Percentiles rank a stretch among this genome's conserved stretches.
These are phyloP conservation scores for Erigeron canadensis DNA, from an alignment of 129 eudicot species.

Conservation along the genomic window DNA sequence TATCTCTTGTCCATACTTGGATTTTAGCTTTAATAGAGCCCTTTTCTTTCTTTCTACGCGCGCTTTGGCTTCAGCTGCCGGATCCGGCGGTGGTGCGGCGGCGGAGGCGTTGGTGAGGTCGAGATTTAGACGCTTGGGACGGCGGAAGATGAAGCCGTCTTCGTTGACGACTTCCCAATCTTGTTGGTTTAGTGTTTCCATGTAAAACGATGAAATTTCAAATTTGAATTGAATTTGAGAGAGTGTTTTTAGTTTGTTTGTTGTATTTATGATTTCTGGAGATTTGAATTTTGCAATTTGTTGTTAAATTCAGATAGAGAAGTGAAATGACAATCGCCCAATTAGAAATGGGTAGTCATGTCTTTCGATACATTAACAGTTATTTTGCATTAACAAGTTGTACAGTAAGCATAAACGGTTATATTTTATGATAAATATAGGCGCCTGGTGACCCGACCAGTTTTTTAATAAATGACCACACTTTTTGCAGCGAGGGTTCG, in stretches of 20 bases:
- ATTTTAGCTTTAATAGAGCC: slow-evolving; percentile 47
- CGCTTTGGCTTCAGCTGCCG: slow-evolving; percentile 43
- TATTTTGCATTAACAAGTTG: too few species aligned
- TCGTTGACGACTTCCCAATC: slow-evolving; percentile 84
- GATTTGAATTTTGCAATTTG: background rate
- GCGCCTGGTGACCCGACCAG: too few species aligned
- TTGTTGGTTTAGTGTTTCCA: slow-evolving; percentile 37
- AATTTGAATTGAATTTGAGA: background rate
- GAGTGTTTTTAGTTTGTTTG: background rate
- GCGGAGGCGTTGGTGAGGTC: slow-evolving; percentile 42
- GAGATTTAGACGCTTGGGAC: slow-evolving; percentile 55
- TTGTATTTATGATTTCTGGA: slow-evolving; percentile 8
- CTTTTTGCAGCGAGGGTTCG: too few species aligned
- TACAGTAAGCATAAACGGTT: too few species aligned
- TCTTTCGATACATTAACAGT: too few species aligned
- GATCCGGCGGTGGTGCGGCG: slow-evolving; percentile 54
- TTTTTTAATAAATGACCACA: too few species aligned
- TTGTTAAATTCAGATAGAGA: background rate
- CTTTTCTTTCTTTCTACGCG: slow-evolving; percentile 45
- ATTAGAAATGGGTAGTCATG: too few species aligned
- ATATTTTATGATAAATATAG: too few species aligned
- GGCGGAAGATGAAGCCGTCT: slow-evolving; percentile 74
- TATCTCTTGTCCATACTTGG: slow-evolving; percentile 54
- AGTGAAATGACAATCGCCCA: background rate
- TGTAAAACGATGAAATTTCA: slow-evolving; percentile 4